These are phyloP conservation scores for Acidomyces sp. DNA, from an alignment of 495 filamentous ascomycete genomes.

Conservation along the genomic window DNA sequence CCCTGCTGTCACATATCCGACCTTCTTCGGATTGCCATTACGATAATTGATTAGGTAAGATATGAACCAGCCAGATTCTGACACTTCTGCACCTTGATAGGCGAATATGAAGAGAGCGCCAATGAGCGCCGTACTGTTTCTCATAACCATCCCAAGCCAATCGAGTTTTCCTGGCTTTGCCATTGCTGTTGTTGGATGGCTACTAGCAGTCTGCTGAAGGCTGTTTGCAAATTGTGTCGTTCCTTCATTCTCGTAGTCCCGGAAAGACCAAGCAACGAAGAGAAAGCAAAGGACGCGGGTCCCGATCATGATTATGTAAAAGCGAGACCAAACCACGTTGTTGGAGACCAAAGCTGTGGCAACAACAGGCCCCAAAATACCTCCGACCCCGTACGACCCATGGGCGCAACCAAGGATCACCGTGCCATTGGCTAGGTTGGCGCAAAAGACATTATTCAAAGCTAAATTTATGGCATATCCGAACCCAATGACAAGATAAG, in stretches of 20 bases:
- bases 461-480: constrained; percentile 55
- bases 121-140: constrained; percentile 49
- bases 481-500: constrained; percentile 55
- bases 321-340: constrained; percentile 41
- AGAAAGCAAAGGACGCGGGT: constrained; percentile 37
- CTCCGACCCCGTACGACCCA: constrained; percentile 59
- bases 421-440: constrained; percentile 51
- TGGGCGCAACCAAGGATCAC: constrained; percentile 50
- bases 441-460: constrained; percentile 62
- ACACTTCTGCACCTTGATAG: constrained; percentile 69
- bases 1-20: constrained; percentile 70
- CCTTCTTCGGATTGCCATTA: constrained; percentile 46
- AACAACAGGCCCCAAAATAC: constrained; percentile 53
- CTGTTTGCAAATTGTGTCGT: constrained; percentile 27
- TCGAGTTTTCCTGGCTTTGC: constrained; percentile 20
- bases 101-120: constrained; percentile 68
- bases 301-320: constrained; percentile 45
- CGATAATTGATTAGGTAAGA: constrained; percentile 63
- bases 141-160: constrained; percentile 36
- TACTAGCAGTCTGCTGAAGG: constrained; percentile 29
- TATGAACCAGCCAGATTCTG: constrained; percentile 67
- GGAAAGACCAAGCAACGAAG: constrained; percentile 46
- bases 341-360: constrained; percentile 52
- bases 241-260: constrained; percentile 41
- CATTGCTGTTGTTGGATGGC: constrained; percentile 12